phyloP scores from a whole-genome alignment of 108 stramenopile genomes.

The Cyclotella atomus region DNA sequence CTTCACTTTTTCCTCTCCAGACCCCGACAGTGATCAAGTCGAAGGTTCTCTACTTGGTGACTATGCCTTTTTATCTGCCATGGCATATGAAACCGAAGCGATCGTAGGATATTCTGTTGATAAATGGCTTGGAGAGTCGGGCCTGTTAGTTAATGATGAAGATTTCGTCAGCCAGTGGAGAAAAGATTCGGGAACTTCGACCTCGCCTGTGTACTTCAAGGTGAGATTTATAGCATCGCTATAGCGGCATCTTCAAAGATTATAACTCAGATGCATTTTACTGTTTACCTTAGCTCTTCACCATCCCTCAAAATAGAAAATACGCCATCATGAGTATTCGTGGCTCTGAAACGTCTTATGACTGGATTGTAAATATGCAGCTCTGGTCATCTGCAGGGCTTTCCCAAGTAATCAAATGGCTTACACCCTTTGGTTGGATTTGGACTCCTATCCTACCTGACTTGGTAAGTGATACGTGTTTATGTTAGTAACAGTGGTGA shows the following conservation, averaged over 20 bases:
- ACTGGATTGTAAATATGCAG: conserved; percentile 74
- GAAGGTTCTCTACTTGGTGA: conserved; percentile 51
- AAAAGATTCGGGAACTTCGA: conserved; percentile 9
- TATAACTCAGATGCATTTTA: too few relatives aligned
- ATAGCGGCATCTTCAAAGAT: too few relatives aligned
- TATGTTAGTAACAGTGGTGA: too few relatives aligned
- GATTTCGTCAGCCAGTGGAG: conserved; percentile 57
- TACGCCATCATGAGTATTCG: conserved; percentile 69
- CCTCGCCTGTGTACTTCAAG: conserved; percentile 63
- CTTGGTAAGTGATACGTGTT: too few relatives aligned
- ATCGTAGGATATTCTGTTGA: conserved; percentile 43
- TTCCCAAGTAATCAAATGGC: conserved; percentile 62
- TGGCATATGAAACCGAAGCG: conserved; percentile 45
- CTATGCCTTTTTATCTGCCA: conserved; percentile 41
- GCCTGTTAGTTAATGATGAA: conserved; percentile 50
- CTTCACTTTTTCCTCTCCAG: conserved; percentile 31
- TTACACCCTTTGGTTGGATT: conserved; percentile 69
- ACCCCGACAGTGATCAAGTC: neutral
- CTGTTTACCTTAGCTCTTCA: too few relatives aligned
- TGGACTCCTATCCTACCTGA: conserved; percentile 69
- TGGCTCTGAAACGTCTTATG: conserved; percentile 61
- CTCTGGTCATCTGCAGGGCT: conserved; percentile 66
- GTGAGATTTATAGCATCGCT: conserved; percentile 57
- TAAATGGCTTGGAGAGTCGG: conserved; percentile 67
- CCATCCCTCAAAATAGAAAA: too few relatives aligned